A percentile compares a stretch with the other conserved stretches of the same genome.
Conservation (phyloP, 805 yeast species). For the Saccharomycopsis amapae region DNA sequence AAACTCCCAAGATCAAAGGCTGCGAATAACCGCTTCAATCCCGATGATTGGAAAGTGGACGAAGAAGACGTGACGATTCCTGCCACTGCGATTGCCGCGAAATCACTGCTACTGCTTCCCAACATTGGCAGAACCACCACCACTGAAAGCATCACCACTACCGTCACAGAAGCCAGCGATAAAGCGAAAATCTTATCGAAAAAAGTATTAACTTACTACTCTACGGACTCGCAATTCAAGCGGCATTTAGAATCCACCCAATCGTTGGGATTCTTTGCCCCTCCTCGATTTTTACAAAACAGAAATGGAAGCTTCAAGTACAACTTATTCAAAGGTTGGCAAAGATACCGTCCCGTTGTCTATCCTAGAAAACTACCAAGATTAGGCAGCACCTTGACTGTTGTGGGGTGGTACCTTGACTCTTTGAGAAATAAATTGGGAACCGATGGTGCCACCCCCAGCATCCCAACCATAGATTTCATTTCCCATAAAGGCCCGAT, state of each 20-base stretch:
- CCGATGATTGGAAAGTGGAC: too few relatives aligned
- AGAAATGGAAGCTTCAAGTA: not conserved
- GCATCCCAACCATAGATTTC: not conserved
- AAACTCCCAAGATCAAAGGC: too few relatives aligned
- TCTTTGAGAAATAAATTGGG: too few relatives aligned
- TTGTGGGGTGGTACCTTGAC: not conserved
- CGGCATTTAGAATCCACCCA: not conserved
- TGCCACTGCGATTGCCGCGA: too few relatives aligned
- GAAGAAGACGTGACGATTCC: too few relatives aligned
- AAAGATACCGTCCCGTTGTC: not conserved
- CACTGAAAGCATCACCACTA: too few relatives aligned
- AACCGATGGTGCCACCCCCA: too few relatives aligned
- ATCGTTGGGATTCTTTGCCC: not conserved
- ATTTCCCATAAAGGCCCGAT: not conserved
- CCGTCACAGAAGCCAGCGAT: too few relatives aligned
- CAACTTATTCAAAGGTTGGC: not conserved
- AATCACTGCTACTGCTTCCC: too few relatives aligned
- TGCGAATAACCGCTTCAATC: too few relatives aligned
- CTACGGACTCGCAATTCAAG: not conserved
- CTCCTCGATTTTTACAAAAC: not conserved
- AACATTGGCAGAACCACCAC: too few relatives aligned
- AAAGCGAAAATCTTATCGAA: too few relatives aligned
- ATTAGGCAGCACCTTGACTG: not conserved
- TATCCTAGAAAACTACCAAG: not conserved
- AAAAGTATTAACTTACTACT: not conserved